A percentile compares a stretch with the other conserved stretches of the same genome.
Evolutionary conservation across 805 yeast species (phyloP).

Genomic region (Candida gorgasii): DNA sequence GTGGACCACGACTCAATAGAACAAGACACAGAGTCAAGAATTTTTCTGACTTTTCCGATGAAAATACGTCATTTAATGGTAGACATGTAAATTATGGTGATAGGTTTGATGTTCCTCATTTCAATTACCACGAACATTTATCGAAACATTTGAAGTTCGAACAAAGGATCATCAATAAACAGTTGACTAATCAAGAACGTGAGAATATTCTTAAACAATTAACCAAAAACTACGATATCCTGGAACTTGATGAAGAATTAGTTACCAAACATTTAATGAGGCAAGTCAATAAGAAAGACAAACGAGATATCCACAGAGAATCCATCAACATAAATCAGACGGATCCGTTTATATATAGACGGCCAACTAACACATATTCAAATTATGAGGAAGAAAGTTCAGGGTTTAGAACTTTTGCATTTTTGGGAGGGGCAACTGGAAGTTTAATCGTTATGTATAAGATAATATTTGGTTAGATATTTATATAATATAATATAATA

Average conservation of each 20-base stretch:
- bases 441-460: conserved; percentile 30
- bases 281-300: conserved; percentile 27
- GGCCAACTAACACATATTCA: conserved; percentile 22
- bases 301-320: conserved; percentile 10
- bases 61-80: conserved; percentile 32
- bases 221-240: conserved; percentile 24
- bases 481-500: neutral
- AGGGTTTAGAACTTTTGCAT: conserved; percentile 23
- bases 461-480: conserved; percentile 11
- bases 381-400: conserved; percentile 20
- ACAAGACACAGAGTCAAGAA: conserved; percentile 30
- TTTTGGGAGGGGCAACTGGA: conserved; percentile 35
- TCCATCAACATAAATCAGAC: conserved; percentile 10
- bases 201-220: conserved; percentile 34
- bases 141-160: conserved; percentile 51
- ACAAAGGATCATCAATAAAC: conserved; percentile 39
- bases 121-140: conserved; percentile 56
- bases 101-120: conserved; percentile 60
- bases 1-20: conserved; percentile 34
- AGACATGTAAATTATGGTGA: conserved; percentile 39
- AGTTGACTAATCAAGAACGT: conserved; percentile 30
- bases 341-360: conserved; percentile 37
- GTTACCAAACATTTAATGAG: conserved; percentile 44
- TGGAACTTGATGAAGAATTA: conserved; percentile 38
- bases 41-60: conserved; percentile 14